Evolutionary conservation across 345 rosid species (phyloP).

Genomic region (Syzygium grande): DNA sequence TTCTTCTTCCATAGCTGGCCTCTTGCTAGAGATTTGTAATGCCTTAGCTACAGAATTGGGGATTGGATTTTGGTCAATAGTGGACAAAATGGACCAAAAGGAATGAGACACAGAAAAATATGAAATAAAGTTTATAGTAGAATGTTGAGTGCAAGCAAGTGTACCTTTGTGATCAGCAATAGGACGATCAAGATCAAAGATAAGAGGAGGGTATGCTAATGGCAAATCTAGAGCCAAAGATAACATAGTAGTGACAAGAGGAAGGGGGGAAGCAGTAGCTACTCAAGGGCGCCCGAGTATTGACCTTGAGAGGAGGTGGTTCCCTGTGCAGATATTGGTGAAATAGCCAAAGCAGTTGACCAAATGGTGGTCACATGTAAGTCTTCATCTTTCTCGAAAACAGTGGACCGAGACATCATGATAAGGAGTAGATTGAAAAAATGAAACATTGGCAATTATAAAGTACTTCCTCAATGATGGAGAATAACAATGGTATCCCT

Average conservation of each 20-base stretch:
- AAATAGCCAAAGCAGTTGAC: no score
- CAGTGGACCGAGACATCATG: background rate
- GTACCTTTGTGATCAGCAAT: no score
- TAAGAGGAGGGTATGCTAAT: background rate
- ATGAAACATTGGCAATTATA: background rate
- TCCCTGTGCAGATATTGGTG: accelerated
- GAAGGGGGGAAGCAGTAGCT: no score
- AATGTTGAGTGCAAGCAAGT: background rate
- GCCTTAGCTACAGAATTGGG: background rate
- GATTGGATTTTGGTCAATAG: background rate
- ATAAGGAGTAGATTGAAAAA: background rate
- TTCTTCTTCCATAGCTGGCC: no score
- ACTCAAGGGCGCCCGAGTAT: background rate
- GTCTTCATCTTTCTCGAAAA: background rate
- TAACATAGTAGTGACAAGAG: no score
- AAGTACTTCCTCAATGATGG: background rate
- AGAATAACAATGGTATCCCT: background rate
- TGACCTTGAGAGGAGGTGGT: accelerated
- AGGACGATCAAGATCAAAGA: background rate
- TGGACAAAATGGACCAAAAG: no score
- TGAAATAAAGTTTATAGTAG: no score
- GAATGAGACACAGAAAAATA: background rate
- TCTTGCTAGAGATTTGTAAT: no score
- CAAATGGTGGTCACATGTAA: background rate
- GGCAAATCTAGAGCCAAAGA: background rate